Evolutionary conservation across 352 stramenopile genomes (phyloP), one percentile per base, ranked within the genome.

Genomic region (Blastocystis sp.): DNA sequence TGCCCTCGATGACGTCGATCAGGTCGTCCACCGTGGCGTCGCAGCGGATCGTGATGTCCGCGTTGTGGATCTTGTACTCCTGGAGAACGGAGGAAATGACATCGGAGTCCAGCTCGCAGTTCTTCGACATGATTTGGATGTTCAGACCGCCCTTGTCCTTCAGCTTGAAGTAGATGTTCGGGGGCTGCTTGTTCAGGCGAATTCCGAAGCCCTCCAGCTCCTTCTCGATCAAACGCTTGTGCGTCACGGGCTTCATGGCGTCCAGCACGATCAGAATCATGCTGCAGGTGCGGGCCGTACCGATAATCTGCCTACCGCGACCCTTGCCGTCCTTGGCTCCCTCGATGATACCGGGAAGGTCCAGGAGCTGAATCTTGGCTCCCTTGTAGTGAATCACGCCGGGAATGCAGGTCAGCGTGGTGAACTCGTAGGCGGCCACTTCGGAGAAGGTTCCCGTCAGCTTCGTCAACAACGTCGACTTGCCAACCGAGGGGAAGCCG

Each of bases 181-280:
- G 96, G 63, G 95, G 94, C 79, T 93, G 92, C 92, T 98, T 97
- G 92, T 99, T 99, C 24, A 99, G 93, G 62, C 96, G 93, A 82
- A 99, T 98, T 69, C 96, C 96, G 91, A 99, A 98, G 69, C 94
- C 96, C 89, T 98, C 95, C 38, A 99, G 92, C 92, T 99, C 97
- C 88, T 95, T 92, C 92, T 99, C 96, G 87, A 99, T 98, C 66
- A 98, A 94, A 89, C 98, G 96, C 92, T 98, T 98, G 92, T 99
- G 96, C 9, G 95, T 98, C 54, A 97, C 93, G 19, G 95, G 95
- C 91, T 99, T 98, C 90, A 93, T 94, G 42, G 94, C 92, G 89
- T 99, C 96, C 74, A 98, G 92, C 76, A 99, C 96, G 84, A 99
- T 98, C 42, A 99, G 91, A 87, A 99, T 98, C 62, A 98, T 92